Conservation (phyloP, 1,284 basidiomycete genomes). For the Ceratorhiza oryzae-sativae region DNA sequence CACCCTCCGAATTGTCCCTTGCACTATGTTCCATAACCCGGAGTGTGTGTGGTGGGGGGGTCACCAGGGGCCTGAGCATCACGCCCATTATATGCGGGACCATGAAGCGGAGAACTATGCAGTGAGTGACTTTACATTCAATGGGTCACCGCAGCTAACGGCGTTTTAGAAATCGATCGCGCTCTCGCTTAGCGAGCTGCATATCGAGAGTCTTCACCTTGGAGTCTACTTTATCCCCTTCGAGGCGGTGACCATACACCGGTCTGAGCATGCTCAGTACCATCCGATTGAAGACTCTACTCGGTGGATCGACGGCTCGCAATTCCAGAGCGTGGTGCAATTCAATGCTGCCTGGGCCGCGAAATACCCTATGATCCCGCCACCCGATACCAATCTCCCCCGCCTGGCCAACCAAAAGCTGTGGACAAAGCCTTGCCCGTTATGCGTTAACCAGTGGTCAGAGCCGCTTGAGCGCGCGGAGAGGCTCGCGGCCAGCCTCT, state of each 20-base stretch:
- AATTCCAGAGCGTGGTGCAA: neutral
- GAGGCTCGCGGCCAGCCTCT: slow-evolving; percentile 2
- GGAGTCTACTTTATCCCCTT: neutral
- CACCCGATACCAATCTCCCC: neutral
- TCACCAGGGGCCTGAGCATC: neutral
- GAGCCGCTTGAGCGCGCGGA: neutral
- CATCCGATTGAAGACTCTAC: neutral
- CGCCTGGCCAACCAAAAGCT: neutral
- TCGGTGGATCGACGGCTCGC: neutral
- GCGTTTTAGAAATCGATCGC: neutral
- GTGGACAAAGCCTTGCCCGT: neutral
- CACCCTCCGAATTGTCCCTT: neutral
- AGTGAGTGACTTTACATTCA: neutral
- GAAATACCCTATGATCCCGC: neutral
- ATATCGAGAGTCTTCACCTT: neutral
- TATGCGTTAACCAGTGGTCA: neutral
- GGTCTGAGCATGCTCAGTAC: neutral
- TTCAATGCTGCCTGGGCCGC: neutral
- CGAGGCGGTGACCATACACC: neutral
- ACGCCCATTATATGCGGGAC: neutral
- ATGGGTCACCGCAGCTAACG: neutral
- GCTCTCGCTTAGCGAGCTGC: neutral
- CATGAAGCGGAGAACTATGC: neutral
- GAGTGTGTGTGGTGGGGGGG: slow-evolving; percentile 3
- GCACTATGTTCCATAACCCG: slow-evolving; percentile 13